Evolutionary conservation across 441 rosid genomes (phyloP), one percentile per base, ranked within the genome.

Genomic region (Pelargonium australe): DNA sequence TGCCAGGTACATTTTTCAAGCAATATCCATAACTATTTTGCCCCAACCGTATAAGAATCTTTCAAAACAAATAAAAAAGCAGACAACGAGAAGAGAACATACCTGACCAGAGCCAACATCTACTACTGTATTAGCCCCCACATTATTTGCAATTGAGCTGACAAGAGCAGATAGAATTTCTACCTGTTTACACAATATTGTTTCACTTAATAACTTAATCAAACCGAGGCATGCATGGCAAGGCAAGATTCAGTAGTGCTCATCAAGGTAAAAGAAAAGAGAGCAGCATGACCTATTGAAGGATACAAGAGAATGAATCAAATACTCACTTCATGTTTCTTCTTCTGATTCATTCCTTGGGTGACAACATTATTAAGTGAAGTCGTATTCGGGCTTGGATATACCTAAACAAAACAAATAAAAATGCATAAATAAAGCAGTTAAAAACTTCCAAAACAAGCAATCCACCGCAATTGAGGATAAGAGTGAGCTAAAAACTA

Each of bases 51-150:
- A 44, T 45, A 23, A 68, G 49, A 34, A 61, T 58, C 51, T 66
- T 68, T 16, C 49, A 53, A 64, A 67, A 64, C 9, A 73, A 31
- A 53, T 58, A 60, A 71, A 57, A n/a, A 10, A 44, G 14, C 37
- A 2, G 64, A 60, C 11, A 8, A 60, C 34, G 2, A 23, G 64
- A 73, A 55, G 68, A 62, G 41, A 58, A n/a, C 65, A 67, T 73
- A 90, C 98, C 92, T 89, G 97, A 75, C 97, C 98, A 73, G 97
- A 85, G 72, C 98, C 98, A 2, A 92, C 92, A 76, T 92, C 98
- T 61, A 92, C 81, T 55, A 92, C 75, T 11, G 86, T 80, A 73
- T 82, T 75, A 75, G 87, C 87, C 65, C 82, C 73, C 75, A 86
- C 83, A 28, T 75, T 81, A 45, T 80, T 82, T 61, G 81, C 83